Percentiles rank a stretch among this genome's conserved stretches.
These are phyloP conservation scores for Fusarium ramigenum DNA, from an alignment of 2,329 filamentous ascomycete species.

Conservation along the genomic window DNA sequence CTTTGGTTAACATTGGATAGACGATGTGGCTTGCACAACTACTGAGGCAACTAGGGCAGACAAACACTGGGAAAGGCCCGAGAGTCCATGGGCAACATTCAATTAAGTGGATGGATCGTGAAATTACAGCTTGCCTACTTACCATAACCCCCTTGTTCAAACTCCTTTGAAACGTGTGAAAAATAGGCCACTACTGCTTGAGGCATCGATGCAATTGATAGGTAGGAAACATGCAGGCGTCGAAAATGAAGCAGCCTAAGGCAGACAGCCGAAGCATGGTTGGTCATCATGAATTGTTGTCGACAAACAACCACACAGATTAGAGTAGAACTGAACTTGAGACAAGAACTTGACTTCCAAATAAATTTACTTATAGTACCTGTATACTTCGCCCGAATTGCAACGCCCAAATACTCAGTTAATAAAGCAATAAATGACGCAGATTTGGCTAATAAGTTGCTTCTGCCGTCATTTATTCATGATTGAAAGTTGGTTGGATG, in stretches of 20 bases:
- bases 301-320: not conserved
- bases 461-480: constrained; percentile 6
- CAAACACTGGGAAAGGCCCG: not conserved
- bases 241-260: constrained; percentile 3
- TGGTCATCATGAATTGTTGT: constrained; percentile 10
- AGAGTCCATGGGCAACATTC: not conserved
- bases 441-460: not conserved
- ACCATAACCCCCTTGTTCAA: not conserved
- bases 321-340: not conserved
- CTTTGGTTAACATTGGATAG: not conserved
- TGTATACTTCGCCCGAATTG: not conserved
- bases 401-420: not conserved
- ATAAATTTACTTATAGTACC: not conserved
- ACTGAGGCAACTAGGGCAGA: not conserved
- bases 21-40: not conserved
- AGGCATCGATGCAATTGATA: not conserved
- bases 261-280: constrained; percentile 11
- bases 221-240: not conserved
- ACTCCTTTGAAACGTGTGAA: not conserved
- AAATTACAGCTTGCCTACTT: not conserved
- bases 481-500: constrained; percentile 5
- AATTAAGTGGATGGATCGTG: not conserved
- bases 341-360: not conserved
- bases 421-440: not conserved
- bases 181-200: not conserved